phyloP scores from a whole-genome alignment of 2,329 filamentous ascomycete genomes.

The Fusarium sp. region DNA sequence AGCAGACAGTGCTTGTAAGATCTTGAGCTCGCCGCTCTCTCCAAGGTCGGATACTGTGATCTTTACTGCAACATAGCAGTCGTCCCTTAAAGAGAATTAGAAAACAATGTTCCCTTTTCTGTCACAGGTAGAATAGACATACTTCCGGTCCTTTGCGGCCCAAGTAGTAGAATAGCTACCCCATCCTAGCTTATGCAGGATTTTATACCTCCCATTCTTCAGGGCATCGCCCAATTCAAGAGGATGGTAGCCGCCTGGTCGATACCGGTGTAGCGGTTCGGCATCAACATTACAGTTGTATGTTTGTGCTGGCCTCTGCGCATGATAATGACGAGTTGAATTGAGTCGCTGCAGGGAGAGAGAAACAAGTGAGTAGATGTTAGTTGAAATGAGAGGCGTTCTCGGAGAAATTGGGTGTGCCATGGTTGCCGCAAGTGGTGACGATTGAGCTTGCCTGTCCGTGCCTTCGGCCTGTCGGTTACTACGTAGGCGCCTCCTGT shows the following conservation, averaged over 20 bases:
- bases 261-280: conserved; percentile 41
- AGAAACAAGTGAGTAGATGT: too few relatives aligned
- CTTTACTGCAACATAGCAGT: conserved; percentile 34
- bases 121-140: neutral
- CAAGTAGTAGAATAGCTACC: conserved; percentile 59
- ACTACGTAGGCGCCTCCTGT: too few relatives aligned
- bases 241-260: conserved; percentile 55
- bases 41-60: neutral
- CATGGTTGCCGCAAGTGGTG: neutral
- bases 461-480: too few relatives aligned
- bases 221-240: conserved; percentile 54
- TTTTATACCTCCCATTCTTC: conserved; percentile 51
- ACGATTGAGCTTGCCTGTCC: too few relatives aligned
- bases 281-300: neutral
- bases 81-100: neutral
- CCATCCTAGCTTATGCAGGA: conserved; percentile 58
- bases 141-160: conserved; percentile 52
- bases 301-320: neutral
- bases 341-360: neutral
- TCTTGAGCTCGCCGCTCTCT: neutral
- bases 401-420: neutral
- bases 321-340: neutral
- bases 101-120: too few relatives aligned
- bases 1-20: conserved; percentile 5
- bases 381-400: neutral